Evolutionary conservation across 345 rosid genomes (phyloP).

Genomic region (Luvunga scandens): DNA sequence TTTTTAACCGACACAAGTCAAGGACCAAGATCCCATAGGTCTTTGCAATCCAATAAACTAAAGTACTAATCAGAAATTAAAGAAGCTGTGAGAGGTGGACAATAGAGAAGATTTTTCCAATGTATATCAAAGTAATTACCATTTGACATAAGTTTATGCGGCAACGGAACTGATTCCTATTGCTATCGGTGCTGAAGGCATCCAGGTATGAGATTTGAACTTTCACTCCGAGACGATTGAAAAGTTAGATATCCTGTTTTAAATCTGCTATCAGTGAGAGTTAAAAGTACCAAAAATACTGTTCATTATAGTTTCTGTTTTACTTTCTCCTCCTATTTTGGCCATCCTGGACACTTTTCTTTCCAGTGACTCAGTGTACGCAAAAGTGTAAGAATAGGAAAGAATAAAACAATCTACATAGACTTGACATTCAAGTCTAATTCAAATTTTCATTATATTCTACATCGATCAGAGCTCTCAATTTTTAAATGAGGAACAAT

Average conservation of each 20-base stretch:
- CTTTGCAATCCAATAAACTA: neutral
- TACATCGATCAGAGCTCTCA: too few species aligned
- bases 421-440: too few species aligned
- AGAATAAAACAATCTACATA: too few species aligned
- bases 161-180: neutral
- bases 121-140: neutral
- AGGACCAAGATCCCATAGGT: neutral
- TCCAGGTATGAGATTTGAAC: neutral
- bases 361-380: too few species aligned
- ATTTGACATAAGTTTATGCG: neutral
- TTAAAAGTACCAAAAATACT: too few species aligned
- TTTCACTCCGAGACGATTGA: neutral
- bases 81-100: neutral
- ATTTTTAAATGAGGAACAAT: too few species aligned
- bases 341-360: too few species aligned
- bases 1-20: neutral
- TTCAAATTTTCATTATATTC: too few species aligned
- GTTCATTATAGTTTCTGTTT: neutral
- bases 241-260: neutral
- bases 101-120: neutral
- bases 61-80: neutral
- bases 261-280: neutral
- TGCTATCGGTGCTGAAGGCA: neutral
- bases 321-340: neutral
- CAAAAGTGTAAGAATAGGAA: too few species aligned